Evolutionary conservation across 306 rosid species (phyloP).

Genomic region (Dalbergia oliveri): DNA sequence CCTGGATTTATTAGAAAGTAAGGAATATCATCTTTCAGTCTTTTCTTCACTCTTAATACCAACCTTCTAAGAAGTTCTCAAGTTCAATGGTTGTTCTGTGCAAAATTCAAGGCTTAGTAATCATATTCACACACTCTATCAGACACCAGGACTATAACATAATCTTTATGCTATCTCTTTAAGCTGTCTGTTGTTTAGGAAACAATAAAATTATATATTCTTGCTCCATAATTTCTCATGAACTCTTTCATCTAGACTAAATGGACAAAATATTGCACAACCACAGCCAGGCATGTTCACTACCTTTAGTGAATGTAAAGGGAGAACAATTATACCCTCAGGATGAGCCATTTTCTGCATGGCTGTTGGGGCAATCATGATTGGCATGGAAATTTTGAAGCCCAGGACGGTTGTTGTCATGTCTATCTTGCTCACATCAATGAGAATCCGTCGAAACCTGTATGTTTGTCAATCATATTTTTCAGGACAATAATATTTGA

Average conservation of each 20-base stretch:
- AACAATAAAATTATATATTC: too few species aligned
- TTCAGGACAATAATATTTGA: slow-evolving; percentile 30
- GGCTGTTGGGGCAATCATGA: slow-evolving; percentile 98
- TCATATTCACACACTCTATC: not conserved
- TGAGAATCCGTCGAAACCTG: slow-evolving; percentile 95
- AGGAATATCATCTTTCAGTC: not conserved
- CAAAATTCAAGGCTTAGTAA: not conserved
- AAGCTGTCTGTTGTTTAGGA: not conserved
- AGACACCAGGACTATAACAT: slow-evolving; percentile 5
- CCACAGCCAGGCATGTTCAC: not conserved
- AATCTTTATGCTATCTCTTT: not conserved
- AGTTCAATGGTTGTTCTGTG: not conserved
- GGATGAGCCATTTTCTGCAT: slow-evolving; percentile 99
- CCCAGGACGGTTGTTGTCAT: slow-evolving; percentile 86
- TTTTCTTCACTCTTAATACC: slow-evolving; percentile 5
- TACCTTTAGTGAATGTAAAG: slow-evolving; percentile 19
- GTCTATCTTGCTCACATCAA: slow-evolving; percentile 97
- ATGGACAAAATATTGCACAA: slow-evolving; percentile 19
- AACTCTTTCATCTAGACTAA: slow-evolving; percentile 13
- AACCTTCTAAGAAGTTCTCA: not conserved
- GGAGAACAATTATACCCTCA: slow-evolving; percentile 67
- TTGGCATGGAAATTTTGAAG: slow-evolving; percentile 97
- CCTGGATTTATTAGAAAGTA: slow-evolving; percentile 10
- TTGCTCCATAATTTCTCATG: not conserved
- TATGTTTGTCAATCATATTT: slow-evolving; percentile 25